These are phyloP conservation scores for Lepidium africanum DNA, from an alignment of 345 rosid genomes.

Conservation along the genomic window DNA sequence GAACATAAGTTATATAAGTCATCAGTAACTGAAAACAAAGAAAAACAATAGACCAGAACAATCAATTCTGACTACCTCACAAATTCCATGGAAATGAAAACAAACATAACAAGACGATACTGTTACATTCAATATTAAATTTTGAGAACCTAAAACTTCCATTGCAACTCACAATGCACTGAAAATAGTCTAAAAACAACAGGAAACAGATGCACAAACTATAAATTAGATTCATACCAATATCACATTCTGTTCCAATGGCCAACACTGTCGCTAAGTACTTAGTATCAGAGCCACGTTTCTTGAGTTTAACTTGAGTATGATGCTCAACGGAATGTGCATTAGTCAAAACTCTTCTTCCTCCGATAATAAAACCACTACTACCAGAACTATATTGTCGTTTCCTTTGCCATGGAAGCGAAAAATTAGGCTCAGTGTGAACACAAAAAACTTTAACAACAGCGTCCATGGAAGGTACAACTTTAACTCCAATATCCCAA, in stretches of 20 bases:
- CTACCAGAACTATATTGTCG: slow-evolving; percentile 83
- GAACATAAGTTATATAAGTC: slow-evolving; percentile 3
- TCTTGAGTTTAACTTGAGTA: slow-evolving; percentile 87
- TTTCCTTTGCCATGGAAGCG: slow-evolving; percentile 88
- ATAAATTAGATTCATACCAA: slow-evolving; percentile 38
- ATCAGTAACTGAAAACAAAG: slow-evolving; percentile 55
- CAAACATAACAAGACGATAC: background rate
- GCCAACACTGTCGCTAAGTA: slow-evolving; percentile 84
- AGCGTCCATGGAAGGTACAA: slow-evolving; percentile 77
- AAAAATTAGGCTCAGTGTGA: slow-evolving; percentile 89
- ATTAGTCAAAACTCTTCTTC: slow-evolving; percentile 76
- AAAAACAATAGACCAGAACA: background rate
- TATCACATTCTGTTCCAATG: slow-evolving; percentile 88
- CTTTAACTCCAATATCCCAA: slow-evolving; percentile 71
- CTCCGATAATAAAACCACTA: slow-evolving; percentile 70
- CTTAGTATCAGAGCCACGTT: slow-evolving; percentile 86
- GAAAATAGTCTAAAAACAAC: background rate
- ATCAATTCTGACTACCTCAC: background rate
- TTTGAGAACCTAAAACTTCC: background rate
- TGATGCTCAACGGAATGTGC: slow-evolving; percentile 94
- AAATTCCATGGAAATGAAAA: background rate
- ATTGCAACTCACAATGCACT: background rate
- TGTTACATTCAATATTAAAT: background rate
- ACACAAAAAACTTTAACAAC: slow-evolving; percentile 92
- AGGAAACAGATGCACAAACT: background rate